Conservation (phyloP, 192 early-diverging fungal species). For the Coemansia sp. region DNA sequence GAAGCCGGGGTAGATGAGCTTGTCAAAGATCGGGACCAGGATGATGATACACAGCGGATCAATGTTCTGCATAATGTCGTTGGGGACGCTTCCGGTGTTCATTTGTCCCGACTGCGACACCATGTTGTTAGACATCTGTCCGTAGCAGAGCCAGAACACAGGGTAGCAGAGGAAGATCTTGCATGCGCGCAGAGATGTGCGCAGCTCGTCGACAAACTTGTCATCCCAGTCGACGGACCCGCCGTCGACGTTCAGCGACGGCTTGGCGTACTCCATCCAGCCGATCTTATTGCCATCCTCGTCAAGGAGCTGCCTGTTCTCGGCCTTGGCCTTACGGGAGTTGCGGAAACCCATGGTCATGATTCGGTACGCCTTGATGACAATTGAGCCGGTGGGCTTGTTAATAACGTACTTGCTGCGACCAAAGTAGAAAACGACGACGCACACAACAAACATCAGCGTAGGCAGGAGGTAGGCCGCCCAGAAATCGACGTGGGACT, state of each 20-base stretch:
- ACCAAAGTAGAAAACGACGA: conserved; percentile 59
- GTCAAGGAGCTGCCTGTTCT: conserved; percentile 29
- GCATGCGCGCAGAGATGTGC: conserved; percentile 63
- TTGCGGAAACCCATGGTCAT: conserved; percentile 32
- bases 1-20: conserved; percentile 59
- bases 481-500: conserved; percentile 60
- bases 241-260: conserved; percentile 37
- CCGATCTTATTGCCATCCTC: conserved; percentile 26
- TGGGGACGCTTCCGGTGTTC: conserved; percentile 59
- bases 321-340: conserved; percentile 35
- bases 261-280: conserved; percentile 67
- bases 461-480: conserved; percentile 63
- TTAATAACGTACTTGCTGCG: conserved; percentile 57
- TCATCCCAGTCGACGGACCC: conserved; percentile 64
- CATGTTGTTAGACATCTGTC: conserved; percentile 68
- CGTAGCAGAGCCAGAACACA: conserved; percentile 75
- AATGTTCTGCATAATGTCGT: conserved; percentile 66
- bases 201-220: conserved; percentile 72
- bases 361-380: conserved; percentile 54
- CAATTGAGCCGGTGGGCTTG: conserved; percentile 61
- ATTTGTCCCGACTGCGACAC: conserved; percentile 66
- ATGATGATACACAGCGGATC: conserved; percentile 62
- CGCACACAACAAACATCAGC: conserved; percentile 60
- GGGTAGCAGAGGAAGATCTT: conserved; percentile 72
- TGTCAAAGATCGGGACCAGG: conserved; percentile 61